Base-by-base conservation (phyloP, 345 rosid genomes). In the Garcia nutans region DNA sequence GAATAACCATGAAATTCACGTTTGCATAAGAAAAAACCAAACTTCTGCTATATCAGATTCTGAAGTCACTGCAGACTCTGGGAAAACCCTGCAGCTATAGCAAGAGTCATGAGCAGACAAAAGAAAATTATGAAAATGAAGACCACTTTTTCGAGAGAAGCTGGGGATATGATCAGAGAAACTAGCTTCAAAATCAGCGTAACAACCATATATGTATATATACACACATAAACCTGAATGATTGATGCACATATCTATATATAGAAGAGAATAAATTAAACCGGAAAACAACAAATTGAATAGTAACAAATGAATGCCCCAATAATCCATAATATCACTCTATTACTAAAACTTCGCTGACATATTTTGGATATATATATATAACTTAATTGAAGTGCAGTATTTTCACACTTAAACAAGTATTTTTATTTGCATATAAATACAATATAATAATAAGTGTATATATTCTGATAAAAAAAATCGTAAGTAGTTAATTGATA, bases 231-330 rank as follows among this genome's bases (percentile, higher is more conserved):
- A 26, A 3, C 41, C 23, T 15, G 79, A 81, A 76, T 80, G 77
- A 71, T 65, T 37, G 78, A 65, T 73, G 19, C n/a, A 28, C n/a
- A n/a, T n/a, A n/a, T n/a, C n/a, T 68, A 65, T 67, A 49, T 56
- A 49, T 56, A 59, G 58, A 68, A 76, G 81, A 67, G 81, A 83
- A 80, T 82, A 82, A 69, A 28, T 28, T 28, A 28, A 77, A 64
- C 82, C 45, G 74, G 61, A 74, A 42, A 85, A 70, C 74, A 84
- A 69, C 84, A 81, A 81, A 71, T 16, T 73, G 76, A 44, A 79
- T 52, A 65, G 58, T 50, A 74, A 79, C 77, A 81, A 28, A 37
- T 31, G n/a, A 72, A 5, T 75, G 20, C 9, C 44, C 56, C 57
- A 60, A 58, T 28, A 66, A 1, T 24, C 10, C 63, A 19, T 26